Conservation (phyloP, 176 grass and related monocot species). For the Puya raimondii region DNA sequence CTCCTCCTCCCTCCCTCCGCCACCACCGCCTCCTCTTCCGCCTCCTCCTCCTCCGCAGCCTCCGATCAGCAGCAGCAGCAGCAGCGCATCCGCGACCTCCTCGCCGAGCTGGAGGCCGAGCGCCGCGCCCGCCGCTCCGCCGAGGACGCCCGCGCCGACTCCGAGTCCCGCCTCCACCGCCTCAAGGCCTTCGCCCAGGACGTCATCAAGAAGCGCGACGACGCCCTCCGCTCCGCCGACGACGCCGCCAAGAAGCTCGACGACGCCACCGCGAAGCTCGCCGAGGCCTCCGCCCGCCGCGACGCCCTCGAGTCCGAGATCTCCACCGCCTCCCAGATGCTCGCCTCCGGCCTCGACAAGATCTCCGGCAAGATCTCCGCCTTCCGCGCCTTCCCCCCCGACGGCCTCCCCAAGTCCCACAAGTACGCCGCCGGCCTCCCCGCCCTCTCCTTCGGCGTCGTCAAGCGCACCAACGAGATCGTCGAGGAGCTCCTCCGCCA, state of each 20-base stretch:
- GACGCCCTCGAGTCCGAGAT: constrained; percentile 51
- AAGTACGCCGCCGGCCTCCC: constrained; percentile 80
- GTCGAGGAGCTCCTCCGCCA: constrained; percentile 73
- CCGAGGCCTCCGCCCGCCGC: constrained; percentile 19
- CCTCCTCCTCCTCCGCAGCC: constrained; percentile 13
- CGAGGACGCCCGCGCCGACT: constrained; percentile 29
- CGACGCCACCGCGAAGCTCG: constrained; percentile 7
- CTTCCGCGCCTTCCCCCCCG: constrained; percentile 24
- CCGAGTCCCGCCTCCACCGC: constrained; percentile 38
- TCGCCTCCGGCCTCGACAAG: constrained; percentile 66
- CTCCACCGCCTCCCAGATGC: constrained; percentile 73
- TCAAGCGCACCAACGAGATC: constrained; percentile 94
- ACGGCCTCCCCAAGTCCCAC: constrained; percentile 57
- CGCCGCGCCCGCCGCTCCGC: constrained; percentile 43
- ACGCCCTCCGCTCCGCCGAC: constrained; percentile 22
- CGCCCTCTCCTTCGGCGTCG: constrained; percentile 63
- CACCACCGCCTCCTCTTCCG: constrained; percentile 9
- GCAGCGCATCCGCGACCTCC: constrained; percentile 45
- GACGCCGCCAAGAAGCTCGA: constrained; percentile 18
- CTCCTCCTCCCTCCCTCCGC: constrained; percentile 9
- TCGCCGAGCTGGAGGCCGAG: constrained; percentile 66
- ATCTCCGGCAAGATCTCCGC: constrained; percentile 67
- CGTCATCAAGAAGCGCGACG: constrained; percentile 66
- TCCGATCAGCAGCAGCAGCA: background rate
- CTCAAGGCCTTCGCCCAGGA: constrained; percentile 59